Percentiles rank a stretch among this genome's conserved stretches.
These are phyloP conservation scores for Ceriops zippeliana DNA, from an alignment of 345 rosid species.

Conservation along the genomic window DNA sequence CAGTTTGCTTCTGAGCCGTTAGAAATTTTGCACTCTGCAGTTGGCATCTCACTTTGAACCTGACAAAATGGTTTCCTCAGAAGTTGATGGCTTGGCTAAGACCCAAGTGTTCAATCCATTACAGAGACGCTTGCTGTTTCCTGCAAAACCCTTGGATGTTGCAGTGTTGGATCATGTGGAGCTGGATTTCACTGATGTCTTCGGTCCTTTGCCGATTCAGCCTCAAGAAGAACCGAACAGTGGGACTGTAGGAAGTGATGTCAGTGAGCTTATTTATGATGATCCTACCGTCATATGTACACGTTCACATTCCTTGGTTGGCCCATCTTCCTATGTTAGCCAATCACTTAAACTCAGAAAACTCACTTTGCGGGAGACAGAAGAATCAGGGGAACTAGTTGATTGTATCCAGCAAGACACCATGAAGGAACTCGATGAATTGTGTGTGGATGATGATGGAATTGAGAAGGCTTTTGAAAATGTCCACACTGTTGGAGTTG, in stretches of 20 bases:
- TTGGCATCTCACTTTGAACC: slow-evolving; percentile 16
- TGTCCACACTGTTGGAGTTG: slow-evolving; percentile 48
- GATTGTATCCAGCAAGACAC: slow-evolving; percentile 35
- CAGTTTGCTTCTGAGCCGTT: slow-evolving; percentile 9
- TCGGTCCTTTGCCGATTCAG: slow-evolving; percentile 58
- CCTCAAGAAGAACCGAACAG: slow-evolving; percentile 25
- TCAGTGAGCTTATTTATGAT: slow-evolving; percentile 44
- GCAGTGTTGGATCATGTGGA: slow-evolving; percentile 46
- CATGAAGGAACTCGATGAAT: slow-evolving; percentile 34
- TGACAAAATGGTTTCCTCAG: slow-evolving; percentile 56
- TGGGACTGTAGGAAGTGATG: slow-evolving; percentile 34
- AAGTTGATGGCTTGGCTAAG: slow-evolving; percentile 34
- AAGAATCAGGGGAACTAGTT: slow-evolving; percentile 45
- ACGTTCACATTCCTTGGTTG: slow-evolving; percentile 88
- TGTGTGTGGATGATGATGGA: slow-evolving; percentile 25
- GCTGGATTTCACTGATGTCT: slow-evolving; percentile 70
- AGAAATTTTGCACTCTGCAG: slow-evolving; percentile 19
- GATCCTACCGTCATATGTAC: slow-evolving; percentile 66
- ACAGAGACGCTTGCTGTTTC: slow-evolving; percentile 33
- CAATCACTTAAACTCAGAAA: slow-evolving; percentile 62
- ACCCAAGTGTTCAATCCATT: slow-evolving; percentile 27
- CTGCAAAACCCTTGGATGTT: slow-evolving; percentile 39
- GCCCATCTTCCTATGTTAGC: slow-evolving; percentile 64
- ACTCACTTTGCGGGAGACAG: slow-evolving; percentile 47
- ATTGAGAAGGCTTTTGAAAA: slow-evolving; percentile 23